phyloP scores from a whole-genome alignment of 1,284 basidiomycete genomes.

The Ganoderma resinaceum region DNA sequence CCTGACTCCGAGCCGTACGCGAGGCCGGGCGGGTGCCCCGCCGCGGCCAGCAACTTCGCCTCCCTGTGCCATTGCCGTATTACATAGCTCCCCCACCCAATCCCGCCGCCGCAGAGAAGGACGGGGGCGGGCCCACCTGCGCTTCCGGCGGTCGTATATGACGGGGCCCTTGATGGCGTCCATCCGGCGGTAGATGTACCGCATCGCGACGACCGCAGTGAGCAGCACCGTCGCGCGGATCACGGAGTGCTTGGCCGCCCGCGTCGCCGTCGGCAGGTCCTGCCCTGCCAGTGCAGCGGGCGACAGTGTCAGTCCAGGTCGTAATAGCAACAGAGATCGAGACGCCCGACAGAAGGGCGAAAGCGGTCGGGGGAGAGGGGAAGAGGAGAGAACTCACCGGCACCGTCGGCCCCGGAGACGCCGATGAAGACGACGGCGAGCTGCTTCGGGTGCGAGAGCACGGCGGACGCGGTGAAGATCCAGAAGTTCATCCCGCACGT shows the following conservation, averaged over 20 bases:
- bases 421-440: conserved; percentile 79
- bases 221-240: conserved; percentile 69
- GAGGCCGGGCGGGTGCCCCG: background rate
- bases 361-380: too few relatives aligned
- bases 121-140: background rate
- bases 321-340: too few relatives aligned
- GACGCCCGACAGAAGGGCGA: too few relatives aligned
- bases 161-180: conserved; percentile 75
- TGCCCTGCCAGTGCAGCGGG: background rate
- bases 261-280: conserved; percentile 1
- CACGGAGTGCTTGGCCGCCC: conserved; percentile 69
- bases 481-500: conserved; percentile 81
- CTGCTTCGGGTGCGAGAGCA: conserved; percentile 84
- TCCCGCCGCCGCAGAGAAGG: background rate
- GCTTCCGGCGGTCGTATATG: conserved; percentile 69
- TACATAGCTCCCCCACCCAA: too few relatives aligned
- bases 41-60: background rate
- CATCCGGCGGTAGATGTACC: conserved; percentile 83
- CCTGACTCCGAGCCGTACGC: background rate
- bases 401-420: conserved; percentile 40
- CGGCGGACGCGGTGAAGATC: conserved; percentile 71
- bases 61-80: background rate
- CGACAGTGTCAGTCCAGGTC: conserved; percentile 42
- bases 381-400: conserved; percentile 29
- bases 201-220: conserved; percentile 80